A percentile compares a stretch with the other conserved stretches of the same genome.
Conservation (phyloP, 805 yeast species). For the Schwanniomyces pseudopolymorphus region DNA sequence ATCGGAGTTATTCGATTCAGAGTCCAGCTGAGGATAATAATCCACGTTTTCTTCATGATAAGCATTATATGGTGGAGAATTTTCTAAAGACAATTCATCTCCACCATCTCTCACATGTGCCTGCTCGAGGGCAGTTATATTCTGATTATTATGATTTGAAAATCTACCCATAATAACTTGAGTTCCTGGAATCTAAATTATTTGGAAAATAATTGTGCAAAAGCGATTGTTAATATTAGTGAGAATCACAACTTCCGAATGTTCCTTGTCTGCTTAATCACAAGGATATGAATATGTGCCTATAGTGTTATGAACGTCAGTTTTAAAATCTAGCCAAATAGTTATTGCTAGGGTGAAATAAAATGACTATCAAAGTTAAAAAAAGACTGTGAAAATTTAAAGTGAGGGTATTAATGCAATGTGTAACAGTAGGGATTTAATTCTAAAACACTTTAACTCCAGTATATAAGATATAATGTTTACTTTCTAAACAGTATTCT, state of each 20-base stretch:
- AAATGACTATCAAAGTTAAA: neutral
- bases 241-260: neutral
- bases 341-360: neutral
- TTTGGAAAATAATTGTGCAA: neutral
- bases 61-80: conserved; percentile 5
- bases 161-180: neutral
- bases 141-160: neutral
- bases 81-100: neutral
- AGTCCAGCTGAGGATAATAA: neutral
- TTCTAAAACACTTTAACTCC: neutral
- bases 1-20: conserved; percentile 2
- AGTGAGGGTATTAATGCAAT: neutral
- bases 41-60: neutral
- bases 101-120: neutral
- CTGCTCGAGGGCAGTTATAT: neutral
- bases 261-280: neutral
- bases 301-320: neutral
- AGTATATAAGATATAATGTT: neutral
- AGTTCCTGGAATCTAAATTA: neutral
- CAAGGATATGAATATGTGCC: neutral
- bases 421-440: neutral
- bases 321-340: neutral
- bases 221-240: neutral
- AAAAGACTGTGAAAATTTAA: neutral
- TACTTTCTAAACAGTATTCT: neutral